Conservation (phyloP, 2,329 filamentous ascomycete species). For the Graphiopsis chlorocephala region DNA sequence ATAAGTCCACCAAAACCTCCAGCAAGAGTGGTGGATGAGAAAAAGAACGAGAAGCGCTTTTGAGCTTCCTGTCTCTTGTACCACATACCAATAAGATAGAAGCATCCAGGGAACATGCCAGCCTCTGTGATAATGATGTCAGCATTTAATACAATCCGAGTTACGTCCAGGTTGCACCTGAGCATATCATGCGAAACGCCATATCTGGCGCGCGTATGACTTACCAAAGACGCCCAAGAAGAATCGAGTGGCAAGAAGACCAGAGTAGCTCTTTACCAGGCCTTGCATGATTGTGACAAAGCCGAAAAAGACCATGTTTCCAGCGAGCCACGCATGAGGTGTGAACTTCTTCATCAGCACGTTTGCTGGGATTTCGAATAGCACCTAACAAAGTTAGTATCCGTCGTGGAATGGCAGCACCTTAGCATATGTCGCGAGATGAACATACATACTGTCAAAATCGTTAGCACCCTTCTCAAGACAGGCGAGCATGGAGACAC, state of each 20-base stretch:
- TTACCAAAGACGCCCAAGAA: conserved; percentile 66
- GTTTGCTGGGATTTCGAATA: conserved; percentile 55
- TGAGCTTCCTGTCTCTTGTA: conserved; percentile 86
- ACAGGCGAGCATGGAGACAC: background rate
- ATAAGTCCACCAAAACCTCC: conserved; percentile 84
- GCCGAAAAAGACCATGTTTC: conserved; percentile 84
- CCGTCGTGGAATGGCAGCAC: no score
- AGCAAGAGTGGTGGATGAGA: conserved; percentile 74
- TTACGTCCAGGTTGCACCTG: background rate
- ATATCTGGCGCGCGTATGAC: conserved; percentile 20
- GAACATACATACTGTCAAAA: conserved; percentile 7
- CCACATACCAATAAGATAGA: conserved; percentile 79
- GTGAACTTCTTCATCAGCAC: conserved; percentile 43
- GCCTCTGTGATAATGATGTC: conserved; percentile 23
- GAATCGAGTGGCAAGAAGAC: conserved; percentile 74
- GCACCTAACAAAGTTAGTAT: conserved; percentile 37
- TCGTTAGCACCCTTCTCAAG: background rate
- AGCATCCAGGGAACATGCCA: conserved; percentile 64
- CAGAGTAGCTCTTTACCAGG: conserved; percentile 71
- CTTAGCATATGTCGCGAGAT: background rate
- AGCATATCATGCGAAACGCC: background rate
- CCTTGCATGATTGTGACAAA: conserved; percentile 74
- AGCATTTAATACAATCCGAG: background rate
- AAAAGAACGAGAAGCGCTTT: conserved; percentile 91
- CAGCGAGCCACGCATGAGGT: conserved; percentile 49